Evolutionary conservation across 2,329 filamentous ascomycete genomes (phyloP).

Genomic region (Ophiognomonia clavigignenti-juglandacearum): DNA sequence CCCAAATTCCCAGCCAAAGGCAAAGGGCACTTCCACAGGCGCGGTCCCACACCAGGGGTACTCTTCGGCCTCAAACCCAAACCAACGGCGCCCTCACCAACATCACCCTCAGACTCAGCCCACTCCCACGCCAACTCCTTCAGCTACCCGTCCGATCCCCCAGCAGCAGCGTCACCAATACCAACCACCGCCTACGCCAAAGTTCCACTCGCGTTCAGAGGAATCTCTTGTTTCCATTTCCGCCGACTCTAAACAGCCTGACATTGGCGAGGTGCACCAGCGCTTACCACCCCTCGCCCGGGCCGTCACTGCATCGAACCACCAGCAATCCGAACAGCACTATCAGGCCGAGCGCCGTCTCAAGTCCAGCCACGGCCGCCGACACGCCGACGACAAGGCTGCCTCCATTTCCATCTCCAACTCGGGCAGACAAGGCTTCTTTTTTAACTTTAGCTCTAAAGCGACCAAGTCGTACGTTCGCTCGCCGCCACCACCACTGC

Average conservation of each 20-base stretch:
- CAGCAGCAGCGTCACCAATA: constrained; percentile 10
- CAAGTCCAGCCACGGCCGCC: constrained; percentile 25
- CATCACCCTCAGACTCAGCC: too few relatives aligned
- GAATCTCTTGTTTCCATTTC: background rate
- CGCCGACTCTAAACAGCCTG: constrained; percentile 18
- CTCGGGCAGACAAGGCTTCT: constrained; percentile 38
- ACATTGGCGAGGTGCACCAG: constrained; percentile 28
- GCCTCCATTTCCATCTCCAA: constrained; percentile 25
- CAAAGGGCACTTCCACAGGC: too few relatives aligned
- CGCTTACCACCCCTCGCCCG: constrained; percentile 26
- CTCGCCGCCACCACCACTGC: constrained; percentile 20
- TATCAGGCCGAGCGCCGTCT: constrained; percentile 22
- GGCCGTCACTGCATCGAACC: constrained; percentile 17
- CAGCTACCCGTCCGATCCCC: background rate
- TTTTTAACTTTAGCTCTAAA: constrained; percentile 48
- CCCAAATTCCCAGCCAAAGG: background rate
- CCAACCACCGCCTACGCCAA: background rate
- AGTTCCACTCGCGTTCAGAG: constrained; percentile 2
- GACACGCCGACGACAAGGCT: constrained; percentile 34
- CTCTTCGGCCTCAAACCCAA: too few relatives aligned
- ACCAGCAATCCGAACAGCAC: constrained; percentile 20
- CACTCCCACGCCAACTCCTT: background rate
- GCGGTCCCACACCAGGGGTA: background rate
- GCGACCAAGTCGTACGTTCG: constrained; percentile 36
- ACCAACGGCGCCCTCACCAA: too few relatives aligned